Evolutionary conservation across 2,329 filamentous ascomycete genomes (phyloP), one percentile per base, ranked within the genome.

Genomic region (Alternaria brassicae): DNA sequence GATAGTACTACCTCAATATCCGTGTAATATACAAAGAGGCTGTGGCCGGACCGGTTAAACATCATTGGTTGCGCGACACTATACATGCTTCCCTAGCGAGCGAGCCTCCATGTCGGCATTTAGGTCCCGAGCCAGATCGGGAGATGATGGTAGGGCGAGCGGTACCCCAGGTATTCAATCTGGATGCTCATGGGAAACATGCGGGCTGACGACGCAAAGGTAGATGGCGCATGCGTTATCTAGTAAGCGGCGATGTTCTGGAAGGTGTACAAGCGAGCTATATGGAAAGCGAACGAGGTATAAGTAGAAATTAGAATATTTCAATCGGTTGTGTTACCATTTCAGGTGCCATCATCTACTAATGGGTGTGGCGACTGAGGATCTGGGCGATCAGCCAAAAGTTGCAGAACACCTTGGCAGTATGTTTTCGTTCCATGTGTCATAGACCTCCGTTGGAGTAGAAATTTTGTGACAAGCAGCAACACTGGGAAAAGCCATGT

Each of bases 91-190:
- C 56, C 45, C 56, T 56, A 65, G 53, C n/a, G 42, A 48, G 52
- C 13, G 37, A 47, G 59, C 51, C 60, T 57, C 42, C 44, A 69
- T 73, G 68, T 59, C 71, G 69, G 70, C 65, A 69, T 34, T 63
- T 68, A 39, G 39, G 12, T 65, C 57, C 67, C 69, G 71, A 63
- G 50, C 63, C 49, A 54, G 21, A 58, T 66, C 56, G 21, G 59
- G 63, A 17, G 45, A 53, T 50, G 62, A 53, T 54, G 47, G 50
- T 40, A 57, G 49, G 58, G 58, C 60, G 64, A 61, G 34, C 40
- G 39, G 57, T 66, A 68, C 67, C 64, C 67, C 63, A 54, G 67
- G 68, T 65, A 52, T 58, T 65, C 65, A 69, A 71, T 71, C 28
- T 72, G 42, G 32, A 17, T 10, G 41, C 32, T 58, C 40, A 58